Base-by-base conservation (phyloP, 164 flowering plant species). In the Annona squamosa region DNA sequence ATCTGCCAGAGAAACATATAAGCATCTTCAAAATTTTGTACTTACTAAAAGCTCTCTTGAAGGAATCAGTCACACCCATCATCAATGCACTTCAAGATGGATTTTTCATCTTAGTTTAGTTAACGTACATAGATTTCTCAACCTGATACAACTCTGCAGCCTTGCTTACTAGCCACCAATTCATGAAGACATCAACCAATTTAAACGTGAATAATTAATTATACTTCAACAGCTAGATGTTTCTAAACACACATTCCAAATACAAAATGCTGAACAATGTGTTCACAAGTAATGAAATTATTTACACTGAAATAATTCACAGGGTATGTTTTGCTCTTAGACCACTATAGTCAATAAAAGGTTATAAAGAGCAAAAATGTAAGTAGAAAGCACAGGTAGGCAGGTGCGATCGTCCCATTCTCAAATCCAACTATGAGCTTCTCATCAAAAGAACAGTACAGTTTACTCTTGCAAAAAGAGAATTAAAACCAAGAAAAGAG, bases 1-100 rank as follows among this genome's bases (percentile, higher is more conserved):
- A 94, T 92, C 99, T 94, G 93, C 78, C 83, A 18, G 46, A 4
- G 70, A 82, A 67, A 79, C 62, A 69, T 48, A 18, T 52, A 26
- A 17, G 3, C 37, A 26, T 26, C 37, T 26, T 26, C 37, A 26
- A 0, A 26, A 26, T 26, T 9, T 48, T 26, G 16, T 18, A 48
- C 48, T 46, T 12, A 52, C 46, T 26, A 45, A 46, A 43, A 7
- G 10, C 56, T 46, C 5, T 68, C 26, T 46, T 4, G 42, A 46
- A 46, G 69, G 44, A 10, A 67, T 43, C 46, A 67, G 41, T 67
- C 69, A 41, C 37, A 19, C 13, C 59, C 17, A 52, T 52, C 13
- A 52, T 52, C 3, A 10, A 52, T 26, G 59, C 13, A 16, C 59
- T 52, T 52, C 13, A 52, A 9, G 59, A 52, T 52, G 59, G 59